Evolutionary conservation across 2,329 filamentous ascomycete genomes (phyloP), one percentile per base, ranked within the genome.

Genomic region (Aphanoascus verrucosus): DNA sequence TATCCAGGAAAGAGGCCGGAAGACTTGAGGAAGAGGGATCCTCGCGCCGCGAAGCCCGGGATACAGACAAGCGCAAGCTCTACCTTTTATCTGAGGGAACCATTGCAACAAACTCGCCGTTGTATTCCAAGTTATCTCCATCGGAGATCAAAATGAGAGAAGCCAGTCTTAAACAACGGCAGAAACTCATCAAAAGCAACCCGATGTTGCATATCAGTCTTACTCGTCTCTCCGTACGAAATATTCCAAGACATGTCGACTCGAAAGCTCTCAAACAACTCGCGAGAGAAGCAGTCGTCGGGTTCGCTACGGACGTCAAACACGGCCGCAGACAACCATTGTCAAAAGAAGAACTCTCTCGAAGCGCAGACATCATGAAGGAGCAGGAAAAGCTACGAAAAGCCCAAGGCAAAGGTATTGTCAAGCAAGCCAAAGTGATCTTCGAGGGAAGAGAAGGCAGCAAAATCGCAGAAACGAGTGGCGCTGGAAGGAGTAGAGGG

Each of bases 391-490:
- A 80, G 47, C 77, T 83, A 58, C 82, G 93, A 53, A 94, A 86
- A 66, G 74, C 80, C 59, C 88, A 91, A 68, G 86, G 87, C 52
- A 93, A 91, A 65, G 88, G 84, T 63, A 78, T 98, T 48, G 88
- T 98, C 42, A 85, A 82, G 62, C 93, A 98, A 72, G 86, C 91
- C 53, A 98, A 96, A 75, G 81, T 98, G 52, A 86, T 97, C 37
- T 97, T 93, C 64, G 93, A 98, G 73, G 86, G 85, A 53, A 80
- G 80, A 35, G 83, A 93, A 61, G 93, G 93, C 44, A 82, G 82
- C 63, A 97, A 96, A 73, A 82, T 95, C 12, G 71, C 78, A 7
- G 89, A 94, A 70, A 77, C 80, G 42, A 82, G 76, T 49, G 88
- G 86, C 6, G 88, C 83, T 5, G 90, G 90, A 45, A 81, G 86